These are phyloP conservation scores for Mycothermus thermophilus DNA, from an alignment of 495 filamentous ascomycete species.

Conservation along the genomic window DNA sequence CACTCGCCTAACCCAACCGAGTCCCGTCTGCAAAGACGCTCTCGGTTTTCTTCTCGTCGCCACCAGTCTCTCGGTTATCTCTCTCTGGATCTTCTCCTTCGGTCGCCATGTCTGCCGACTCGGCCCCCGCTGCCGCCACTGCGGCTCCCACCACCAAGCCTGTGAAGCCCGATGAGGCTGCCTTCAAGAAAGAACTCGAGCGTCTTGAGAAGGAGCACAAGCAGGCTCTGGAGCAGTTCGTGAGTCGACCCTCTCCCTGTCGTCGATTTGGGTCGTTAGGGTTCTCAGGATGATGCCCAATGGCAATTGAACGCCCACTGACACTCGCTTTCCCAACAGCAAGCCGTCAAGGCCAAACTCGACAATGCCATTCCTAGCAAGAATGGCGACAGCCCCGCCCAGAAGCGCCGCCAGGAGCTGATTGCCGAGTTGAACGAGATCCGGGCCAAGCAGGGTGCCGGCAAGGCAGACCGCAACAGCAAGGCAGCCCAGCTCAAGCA, in stretches of 20 bases:
- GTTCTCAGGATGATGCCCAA: not conserved
- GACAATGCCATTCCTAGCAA: slow-evolving; percentile 55
- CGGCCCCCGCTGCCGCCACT: slow-evolving; percentile 32
- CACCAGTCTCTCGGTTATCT: not conserved
- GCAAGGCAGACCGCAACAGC: slow-evolving; percentile 62
- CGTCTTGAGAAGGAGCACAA: slow-evolving; percentile 74
- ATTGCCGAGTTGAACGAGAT: slow-evolving; percentile 57
- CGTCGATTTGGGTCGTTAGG: not conserved
- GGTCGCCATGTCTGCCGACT: too few relatives aligned
- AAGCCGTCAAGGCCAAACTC: slow-evolving; percentile 69
- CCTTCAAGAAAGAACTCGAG: slow-evolving; percentile 55
- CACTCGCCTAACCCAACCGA: too few relatives aligned
- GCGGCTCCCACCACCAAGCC: slow-evolving; percentile 43
- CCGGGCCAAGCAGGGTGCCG: slow-evolving; percentile 63
- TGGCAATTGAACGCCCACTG: slow-evolving; percentile 2
- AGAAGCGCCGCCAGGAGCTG: slow-evolving; percentile 71
- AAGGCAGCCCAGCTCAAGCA: slow-evolving; percentile 77
- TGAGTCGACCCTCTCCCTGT: slow-evolving; percentile 41
- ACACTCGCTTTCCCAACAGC: slow-evolving; percentile 36
- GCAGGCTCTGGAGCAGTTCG: slow-evolving; percentile 57
- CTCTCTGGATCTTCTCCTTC: slow-evolving; percentile 1
- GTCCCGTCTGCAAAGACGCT: too few relatives aligned
- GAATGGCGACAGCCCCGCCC: slow-evolving; percentile 55
- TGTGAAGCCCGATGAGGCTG: slow-evolving; percentile 55
- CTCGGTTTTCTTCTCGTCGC: too few relatives aligned